Base-by-base conservation (phyloP, 495 filamentous ascomycete genomes). In the Penicillium fimorum region DNA sequence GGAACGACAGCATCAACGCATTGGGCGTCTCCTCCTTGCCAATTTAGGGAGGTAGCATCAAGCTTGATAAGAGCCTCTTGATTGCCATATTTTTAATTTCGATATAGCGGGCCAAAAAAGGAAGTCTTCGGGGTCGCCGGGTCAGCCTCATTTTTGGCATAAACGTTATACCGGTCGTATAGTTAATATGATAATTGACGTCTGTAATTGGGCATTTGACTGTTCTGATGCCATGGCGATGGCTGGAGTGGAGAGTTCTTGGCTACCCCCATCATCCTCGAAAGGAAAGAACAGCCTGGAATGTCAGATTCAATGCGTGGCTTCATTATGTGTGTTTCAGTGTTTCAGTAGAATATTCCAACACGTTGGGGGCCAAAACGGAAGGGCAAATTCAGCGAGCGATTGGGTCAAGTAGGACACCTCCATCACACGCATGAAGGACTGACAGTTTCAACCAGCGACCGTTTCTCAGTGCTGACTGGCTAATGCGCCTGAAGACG, bases 201-300 rank as follows among this genome's bases (percentile, higher is more conserved):
- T 5, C 18, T 18, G 3, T 50, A 27, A 18, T 20, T n/a, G 22
- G 35, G 35, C 30, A 48, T 25, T n/a, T n/a, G 40, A 50, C 25
- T 53, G 35, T 58, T 29, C 57, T 60, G 48, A 47, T 44, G n/a
- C 54, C 53, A 57, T 52, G 60, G 56, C 49, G 45, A 62, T 25
- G 54, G 60, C 57, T 37, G 49, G 46, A 15, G 55, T 50, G 59
- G 50, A 30, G 59, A 38, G n/a, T 18, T 37, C 49, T 46, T 58
- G 25, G 30, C 47, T 52, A 54, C 57, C 49, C 47, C 61, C 59
- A 53, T 58, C 54, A 55, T 60, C 56, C 60, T 63, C 40, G 37
- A 42, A 33, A 20, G 5, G 0, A 20, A 13, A 37, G 27, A 29
- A 47, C 5, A 47, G 29, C 17, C 22, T 22, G 30, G 53, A 30